Evolutionary conservation across 2,329 filamentous ascomycete species (phyloP).

Genomic region (Cladosporium sp.): DNA sequence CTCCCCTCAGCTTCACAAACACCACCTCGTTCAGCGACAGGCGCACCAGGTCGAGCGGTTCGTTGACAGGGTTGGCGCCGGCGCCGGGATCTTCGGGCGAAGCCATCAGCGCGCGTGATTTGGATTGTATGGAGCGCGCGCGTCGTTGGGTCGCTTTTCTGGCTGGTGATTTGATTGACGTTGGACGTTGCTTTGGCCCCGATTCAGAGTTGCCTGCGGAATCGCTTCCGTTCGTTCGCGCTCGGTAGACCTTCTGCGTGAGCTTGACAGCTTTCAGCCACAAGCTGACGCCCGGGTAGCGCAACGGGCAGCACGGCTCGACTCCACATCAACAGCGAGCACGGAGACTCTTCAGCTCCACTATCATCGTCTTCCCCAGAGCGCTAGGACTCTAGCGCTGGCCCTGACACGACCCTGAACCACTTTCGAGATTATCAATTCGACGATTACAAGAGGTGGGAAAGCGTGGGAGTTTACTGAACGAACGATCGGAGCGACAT

Average conservation of each 20-base stretch:
- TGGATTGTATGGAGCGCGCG: slow-evolving; percentile 2
- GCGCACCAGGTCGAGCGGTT: slow-evolving; percentile 93
- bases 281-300: no score
- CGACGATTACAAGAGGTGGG: background rate
- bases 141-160: background rate
- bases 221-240: background rate
- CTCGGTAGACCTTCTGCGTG: background rate
- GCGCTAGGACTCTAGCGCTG: slow-evolving; percentile 7
- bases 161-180: background rate
- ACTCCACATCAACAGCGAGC: background rate
- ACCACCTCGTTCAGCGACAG: slow-evolving; percentile 93
- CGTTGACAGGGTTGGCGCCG: slow-evolving; percentile 61
- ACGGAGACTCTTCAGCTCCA: slow-evolving; percentile 8
- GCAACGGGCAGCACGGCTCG: background rate
- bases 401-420: slow-evolving; percentile 5
- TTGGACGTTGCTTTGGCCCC: background rate
- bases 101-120: slow-evolving; percentile 56
- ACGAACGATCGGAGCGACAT: background rate
- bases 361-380: slow-evolving; percentile 11
- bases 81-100: slow-evolving; percentile 60
- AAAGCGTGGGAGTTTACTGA: background rate
- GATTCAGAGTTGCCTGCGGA: background rate
- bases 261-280: background rate
- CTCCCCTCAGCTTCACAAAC: slow-evolving; percentile 93
- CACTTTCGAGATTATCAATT: background rate